Conservation (phyloP, 2,329 filamentous ascomycete species). For the Drechmeria coniospora region DNA sequence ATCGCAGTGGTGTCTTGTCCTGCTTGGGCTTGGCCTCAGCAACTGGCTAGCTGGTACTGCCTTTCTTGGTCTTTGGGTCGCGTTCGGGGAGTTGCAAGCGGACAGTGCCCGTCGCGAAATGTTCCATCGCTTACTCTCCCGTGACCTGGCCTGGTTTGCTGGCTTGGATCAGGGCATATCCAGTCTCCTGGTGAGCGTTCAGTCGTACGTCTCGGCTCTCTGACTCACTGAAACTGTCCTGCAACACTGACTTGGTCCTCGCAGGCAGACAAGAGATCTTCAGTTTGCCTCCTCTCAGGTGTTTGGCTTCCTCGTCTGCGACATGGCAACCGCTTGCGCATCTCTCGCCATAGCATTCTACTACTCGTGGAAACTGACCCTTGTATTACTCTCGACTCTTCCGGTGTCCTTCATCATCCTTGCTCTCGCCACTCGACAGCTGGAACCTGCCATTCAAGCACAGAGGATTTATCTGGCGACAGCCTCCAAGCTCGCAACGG, state of each 20-base stretch:
- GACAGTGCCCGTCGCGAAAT: conserved; percentile 45
- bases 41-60: conserved; percentile 53
- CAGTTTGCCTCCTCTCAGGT: conserved; percentile 69
- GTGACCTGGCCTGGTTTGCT: conserved; percentile 75
- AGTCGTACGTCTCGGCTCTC: conserved; percentile 56
- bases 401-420: conserved; percentile 51
- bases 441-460: conserved; percentile 49
- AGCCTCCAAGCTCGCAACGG: conserved; percentile 57
- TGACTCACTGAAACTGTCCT: too few species aligned
- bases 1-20: conserved; percentile 42
- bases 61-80: conserved; percentile 57
- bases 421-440: conserved; percentile 39
- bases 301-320: conserved; percentile 53
- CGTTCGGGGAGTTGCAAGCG: conserved; percentile 71
- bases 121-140: conserved; percentile 54
- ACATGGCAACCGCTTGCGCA: conserved; percentile 46
- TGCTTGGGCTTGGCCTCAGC: conserved; percentile 46
- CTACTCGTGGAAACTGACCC: conserved; percentile 69
- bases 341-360: conserved; percentile 60
- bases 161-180: conserved; percentile 52
- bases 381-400: conserved; percentile 60
- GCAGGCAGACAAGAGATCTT: conserved; percentile 72
- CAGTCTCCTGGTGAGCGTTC: conserved; percentile 54
- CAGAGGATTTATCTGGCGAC: conserved; percentile 54
- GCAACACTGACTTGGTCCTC: too few species aligned